phyloP scores from a whole-genome alignment of 1,284 basidiomycete genomes.

The Ceratobasidium sp. region DNA sequence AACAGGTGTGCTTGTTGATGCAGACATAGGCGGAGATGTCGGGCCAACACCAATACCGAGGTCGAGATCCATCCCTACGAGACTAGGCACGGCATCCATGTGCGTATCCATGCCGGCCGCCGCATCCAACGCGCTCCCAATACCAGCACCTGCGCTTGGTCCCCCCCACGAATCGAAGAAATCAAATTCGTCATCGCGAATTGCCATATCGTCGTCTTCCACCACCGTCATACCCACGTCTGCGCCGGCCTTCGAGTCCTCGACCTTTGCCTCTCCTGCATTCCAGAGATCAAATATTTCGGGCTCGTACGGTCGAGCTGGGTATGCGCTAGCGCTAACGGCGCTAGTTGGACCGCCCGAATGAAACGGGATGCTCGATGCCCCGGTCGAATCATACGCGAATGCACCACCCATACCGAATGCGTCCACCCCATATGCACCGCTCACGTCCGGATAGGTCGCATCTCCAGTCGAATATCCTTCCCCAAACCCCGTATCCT shows the following conservation, averaged over 20 bases:
- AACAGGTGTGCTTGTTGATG: neutral
- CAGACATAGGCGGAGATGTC: neutral
- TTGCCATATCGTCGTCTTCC: constrained; percentile 27
- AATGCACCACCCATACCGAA: no score
- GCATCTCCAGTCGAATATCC: neutral
- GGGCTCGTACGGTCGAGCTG: no score
- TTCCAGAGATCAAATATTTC: constrained; percentile 19
- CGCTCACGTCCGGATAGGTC: neutral
- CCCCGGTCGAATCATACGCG: no score
- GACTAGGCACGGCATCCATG: no score
- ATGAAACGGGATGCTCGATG: no score
- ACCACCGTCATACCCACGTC: no score
- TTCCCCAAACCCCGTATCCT: neutral
- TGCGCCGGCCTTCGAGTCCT: neutral
- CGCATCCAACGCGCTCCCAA: no score
- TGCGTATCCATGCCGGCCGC: no score
- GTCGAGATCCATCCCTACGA: no score
- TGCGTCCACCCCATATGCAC: neutral
- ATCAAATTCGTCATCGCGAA: constrained; percentile 19
- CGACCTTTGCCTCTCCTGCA: neutral
- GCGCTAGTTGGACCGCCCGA: no score
- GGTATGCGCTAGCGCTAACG: no score
- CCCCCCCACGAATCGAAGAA: constrained; percentile 15
- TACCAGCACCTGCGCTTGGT: neutral
- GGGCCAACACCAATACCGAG: no score